Conservation (phyloP, 2,329 filamentous ascomycete genomes). For the Ophiostoma ips region DNA sequence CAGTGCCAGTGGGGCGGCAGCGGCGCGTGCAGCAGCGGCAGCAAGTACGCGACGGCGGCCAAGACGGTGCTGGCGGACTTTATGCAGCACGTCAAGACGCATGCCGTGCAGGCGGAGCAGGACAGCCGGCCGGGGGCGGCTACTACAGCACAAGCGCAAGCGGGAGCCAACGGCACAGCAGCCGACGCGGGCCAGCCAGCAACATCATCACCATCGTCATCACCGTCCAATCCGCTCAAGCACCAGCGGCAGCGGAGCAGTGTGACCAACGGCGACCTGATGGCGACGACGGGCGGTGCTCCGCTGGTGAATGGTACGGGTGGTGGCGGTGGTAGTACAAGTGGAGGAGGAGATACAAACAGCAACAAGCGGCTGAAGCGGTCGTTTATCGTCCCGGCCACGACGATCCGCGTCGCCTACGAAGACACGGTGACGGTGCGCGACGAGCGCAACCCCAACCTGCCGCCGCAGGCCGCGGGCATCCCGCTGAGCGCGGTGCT, state of each 20-base stretch:
- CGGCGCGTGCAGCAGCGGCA: constrained; percentile 37
- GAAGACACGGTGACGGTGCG: constrained; percentile 42
- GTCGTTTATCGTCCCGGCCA: constrained; percentile 40
- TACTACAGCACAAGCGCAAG: background rate
- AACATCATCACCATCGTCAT: no score
- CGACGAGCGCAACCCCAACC: constrained; percentile 45
- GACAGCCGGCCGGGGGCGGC: constrained; percentile 15
- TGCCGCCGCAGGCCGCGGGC: constrained; percentile 51
- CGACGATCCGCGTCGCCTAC: constrained; percentile 38
- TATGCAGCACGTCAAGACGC: constrained; percentile 53
- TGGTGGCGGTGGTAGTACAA: background rate
- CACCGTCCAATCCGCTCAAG: constrained; percentile 6
- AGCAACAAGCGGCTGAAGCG: constrained; percentile 21
- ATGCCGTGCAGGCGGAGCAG: constrained; percentile 35
- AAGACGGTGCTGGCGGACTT: constrained; percentile 36
- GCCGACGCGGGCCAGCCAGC: no score
- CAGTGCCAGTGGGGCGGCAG: constrained; percentile 54
- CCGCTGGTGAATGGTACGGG: background rate
- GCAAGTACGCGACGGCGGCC: constrained; percentile 35
- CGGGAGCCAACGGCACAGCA: background rate
- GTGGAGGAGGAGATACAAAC: no score
- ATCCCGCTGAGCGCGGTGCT: constrained; percentile 67
- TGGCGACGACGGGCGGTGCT: background rate
- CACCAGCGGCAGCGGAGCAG: constrained; percentile 14
- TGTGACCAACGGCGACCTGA: constrained; percentile 16